phyloP scores from a whole-genome alignment of 192 early-diverging fungal genomes.

The Martensiomyces pterosporus region DNA sequence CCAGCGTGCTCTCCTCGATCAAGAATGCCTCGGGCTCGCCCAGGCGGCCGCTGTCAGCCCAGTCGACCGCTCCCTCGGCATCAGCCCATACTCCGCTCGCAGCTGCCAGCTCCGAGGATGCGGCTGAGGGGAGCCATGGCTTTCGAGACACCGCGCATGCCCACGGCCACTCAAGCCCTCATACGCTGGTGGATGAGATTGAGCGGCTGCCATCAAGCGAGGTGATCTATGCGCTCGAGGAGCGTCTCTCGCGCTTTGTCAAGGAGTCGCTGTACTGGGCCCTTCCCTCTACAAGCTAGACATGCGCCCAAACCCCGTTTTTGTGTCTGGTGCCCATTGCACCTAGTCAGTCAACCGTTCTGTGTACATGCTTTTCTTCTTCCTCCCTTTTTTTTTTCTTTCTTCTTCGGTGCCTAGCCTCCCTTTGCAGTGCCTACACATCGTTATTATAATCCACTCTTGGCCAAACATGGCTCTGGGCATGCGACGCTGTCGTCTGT shows the following conservation, averaged over 20 bases:
- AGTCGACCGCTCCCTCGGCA: constrained; percentile 1
- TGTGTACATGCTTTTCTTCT: too few relatives aligned
- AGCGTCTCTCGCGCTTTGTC: constrained; percentile 48
- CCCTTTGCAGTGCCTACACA: too few relatives aligned
- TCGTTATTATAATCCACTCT: too few relatives aligned
- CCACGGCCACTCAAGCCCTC: constrained; percentile 10
- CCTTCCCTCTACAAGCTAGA: constrained; percentile 40
- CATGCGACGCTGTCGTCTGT: too few relatives aligned
- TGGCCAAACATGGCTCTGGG: too few relatives aligned
- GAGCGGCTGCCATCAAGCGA: constrained; percentile 47
- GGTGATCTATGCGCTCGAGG: constrained; percentile 45
- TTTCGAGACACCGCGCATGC: constrained; percentile 31
- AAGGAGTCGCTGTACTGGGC: constrained; percentile 49
- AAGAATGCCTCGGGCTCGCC: constrained; percentile 37
- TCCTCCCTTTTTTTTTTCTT: too few relatives aligned
- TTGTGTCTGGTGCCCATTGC: too few relatives aligned
- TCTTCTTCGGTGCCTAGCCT: too few relatives aligned
- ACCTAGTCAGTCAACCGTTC: too few relatives aligned
- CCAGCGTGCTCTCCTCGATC: constrained; percentile 43
- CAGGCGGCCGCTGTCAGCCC: constrained; percentile 11
- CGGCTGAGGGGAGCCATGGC: neutral
- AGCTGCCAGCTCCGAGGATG: neutral
- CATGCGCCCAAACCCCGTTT: too few relatives aligned
- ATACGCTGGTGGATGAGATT: constrained; percentile 33
- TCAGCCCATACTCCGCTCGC: neutral